Evolutionary conservation across 148 eudicot genomes (phyloP), one percentile per base, ranked within the genome.

Genomic region (Polygonum maritimum): DNA sequence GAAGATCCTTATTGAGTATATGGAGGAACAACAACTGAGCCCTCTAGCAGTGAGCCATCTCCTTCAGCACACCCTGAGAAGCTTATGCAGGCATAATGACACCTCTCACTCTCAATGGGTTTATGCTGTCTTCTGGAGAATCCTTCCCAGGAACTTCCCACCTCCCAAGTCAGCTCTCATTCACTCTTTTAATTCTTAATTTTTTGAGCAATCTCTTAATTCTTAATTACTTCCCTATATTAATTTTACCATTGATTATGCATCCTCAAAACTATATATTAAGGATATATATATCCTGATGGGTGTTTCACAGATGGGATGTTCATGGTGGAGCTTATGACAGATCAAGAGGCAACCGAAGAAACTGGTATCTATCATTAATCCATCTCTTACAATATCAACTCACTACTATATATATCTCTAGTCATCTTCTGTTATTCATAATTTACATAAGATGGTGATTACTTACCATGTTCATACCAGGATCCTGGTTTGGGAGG

Each of bases 401-500:
- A 44, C 47, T 44, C 9, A 0, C 31, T 26, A 26, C 31, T 26
- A 26, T 26, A 26, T 26, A 26, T 6, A 44, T 44, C 1, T 44
- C 47, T 44, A 44, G 2, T n/a, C 11, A n/a, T n/a, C 10, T 55
- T n/a, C 33, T 9, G 21, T 26, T 26, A 0, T 26, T 26, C 31
- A 26, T 0, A 31, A 26, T 31, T 31, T 10, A 31, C 11, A 31
- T 39, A 54, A 6, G 26, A 57, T 57, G 33, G 0, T 69, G 72
- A 16, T 69, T 35, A 11, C 36, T 70, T n/a, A 39, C 31, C 40
- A 39, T 41, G 11, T 65, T 35, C 54, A 72, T 75, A 40, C 58
- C 79, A 95, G 99, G 99, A 95, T 95, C 86, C 79, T 95, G 85
- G 99, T 89, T 26, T 95, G 99, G 99, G 99, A 95, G 86, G 99